These are phyloP conservation scores for Bretschneidera sinensis DNA, from an alignment of 345 rosid species.

Conservation along the genomic window DNA sequence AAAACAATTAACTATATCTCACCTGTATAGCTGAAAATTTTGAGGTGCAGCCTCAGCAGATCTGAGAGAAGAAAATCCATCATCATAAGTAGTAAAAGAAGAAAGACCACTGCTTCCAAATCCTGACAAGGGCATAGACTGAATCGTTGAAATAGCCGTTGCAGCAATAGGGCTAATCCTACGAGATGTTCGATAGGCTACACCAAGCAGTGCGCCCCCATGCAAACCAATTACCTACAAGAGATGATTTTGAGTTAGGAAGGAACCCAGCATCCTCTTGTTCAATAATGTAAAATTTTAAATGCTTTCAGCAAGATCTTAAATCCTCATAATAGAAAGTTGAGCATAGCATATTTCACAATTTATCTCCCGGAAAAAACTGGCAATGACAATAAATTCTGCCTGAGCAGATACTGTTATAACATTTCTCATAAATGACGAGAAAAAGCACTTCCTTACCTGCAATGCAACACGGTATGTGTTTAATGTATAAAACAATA, in stretches of 20 bases:
- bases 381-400: no score
- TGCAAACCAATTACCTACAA: slow-evolving; percentile 80
- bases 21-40: slow-evolving; percentile 96
- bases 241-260: slow-evolving; percentile 17
- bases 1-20: slow-evolving; percentile 12
- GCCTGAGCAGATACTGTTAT: background rate
- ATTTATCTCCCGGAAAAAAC: background rate
- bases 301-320: background rate
- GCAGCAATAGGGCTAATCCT: slow-evolving; percentile 87
- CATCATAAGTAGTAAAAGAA: slow-evolving; percentile 74
- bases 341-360: background rate
- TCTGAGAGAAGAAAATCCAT: slow-evolving; percentile 66
- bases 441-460: background rate
- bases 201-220: slow-evolving; percentile 98
- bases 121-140: slow-evolving; percentile 99
- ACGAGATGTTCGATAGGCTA: slow-evolving; percentile 88
- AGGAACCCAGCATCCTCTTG: background rate
- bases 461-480: background rate
- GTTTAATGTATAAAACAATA: background rate
- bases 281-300: background rate
- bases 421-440: background rate
- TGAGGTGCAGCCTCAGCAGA: slow-evolving; percentile 78
- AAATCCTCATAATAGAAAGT: background rate
- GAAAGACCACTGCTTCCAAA: slow-evolving; percentile 74
- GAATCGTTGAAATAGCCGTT: slow-evolving; percentile 88